phyloP scores from a whole-genome alignment of 208 protist species.

The Novymonas esmeraldas region DNA sequence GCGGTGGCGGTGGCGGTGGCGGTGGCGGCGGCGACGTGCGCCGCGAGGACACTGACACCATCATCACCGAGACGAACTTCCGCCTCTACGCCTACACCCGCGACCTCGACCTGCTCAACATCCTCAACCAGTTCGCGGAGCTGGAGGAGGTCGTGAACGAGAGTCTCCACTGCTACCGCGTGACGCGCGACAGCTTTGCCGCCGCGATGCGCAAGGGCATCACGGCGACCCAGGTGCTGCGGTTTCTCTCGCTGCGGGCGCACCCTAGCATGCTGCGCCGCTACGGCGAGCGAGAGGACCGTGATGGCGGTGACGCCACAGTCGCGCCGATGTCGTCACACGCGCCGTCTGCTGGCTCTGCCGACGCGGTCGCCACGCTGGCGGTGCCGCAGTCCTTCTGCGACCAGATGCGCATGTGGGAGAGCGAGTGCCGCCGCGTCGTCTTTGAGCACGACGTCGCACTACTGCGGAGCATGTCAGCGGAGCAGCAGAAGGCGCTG shows the following conservation, averaged over 20 bases:
- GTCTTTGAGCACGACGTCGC: constrained; percentile 73
- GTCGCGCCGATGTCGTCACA: background rate
- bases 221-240: constrained; percentile 71
- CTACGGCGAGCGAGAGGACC: constrained; percentile 30
- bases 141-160: constrained; percentile 65
- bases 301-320: background rate
- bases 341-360: background rate
- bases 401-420: constrained; percentile 90
- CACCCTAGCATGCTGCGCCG: constrained; percentile 83
- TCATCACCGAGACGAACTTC: constrained; percentile 93
- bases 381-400: constrained; percentile 89
- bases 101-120: constrained; percentile 74
- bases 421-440: constrained; percentile 83
- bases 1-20: background rate
- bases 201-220: constrained; percentile 78
- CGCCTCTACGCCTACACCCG: constrained; percentile 88
- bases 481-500: constrained; percentile 57
- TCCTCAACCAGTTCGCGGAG: constrained; percentile 83
- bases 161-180: constrained; percentile 81
- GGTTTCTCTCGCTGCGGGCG: constrained; percentile 83
- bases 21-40: constrained; percentile 32
- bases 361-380: constrained; percentile 21
- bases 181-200: constrained; percentile 83
- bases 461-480: constrained; percentile 68
- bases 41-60: constrained; percentile 88